These are phyloP conservation scores for Fusarium buharicum DNA, from an alignment of 2,329 filamentous ascomycete species.

Conservation along the genomic window DNA sequence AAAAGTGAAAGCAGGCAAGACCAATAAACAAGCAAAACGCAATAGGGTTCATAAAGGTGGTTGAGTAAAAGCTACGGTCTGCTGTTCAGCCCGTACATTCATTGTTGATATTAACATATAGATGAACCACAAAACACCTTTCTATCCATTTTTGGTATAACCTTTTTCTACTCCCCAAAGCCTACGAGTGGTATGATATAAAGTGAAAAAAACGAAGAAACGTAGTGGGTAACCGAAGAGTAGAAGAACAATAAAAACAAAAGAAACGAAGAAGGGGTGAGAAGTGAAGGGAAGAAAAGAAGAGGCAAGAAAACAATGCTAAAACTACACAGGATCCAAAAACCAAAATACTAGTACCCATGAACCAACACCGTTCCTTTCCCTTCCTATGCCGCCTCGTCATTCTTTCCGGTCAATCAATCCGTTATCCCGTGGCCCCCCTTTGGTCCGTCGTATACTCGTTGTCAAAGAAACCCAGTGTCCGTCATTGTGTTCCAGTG, in stretches of 20 bases:
- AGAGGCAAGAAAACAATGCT: conserved; percentile 23
- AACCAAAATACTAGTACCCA: conserved; percentile 23
- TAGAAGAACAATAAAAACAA: conserved; percentile 15
- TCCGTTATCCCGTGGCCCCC: conserved; percentile 30
- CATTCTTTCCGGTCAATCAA: conserved; percentile 20
- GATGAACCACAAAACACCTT: conserved; percentile 38
- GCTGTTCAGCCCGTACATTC: conserved; percentile 2
- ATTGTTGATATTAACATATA: conserved; percentile 17
- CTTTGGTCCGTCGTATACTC: conserved; percentile 31
- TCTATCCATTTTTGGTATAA: conserved; percentile 48
- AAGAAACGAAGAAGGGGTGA: conserved; percentile 1
- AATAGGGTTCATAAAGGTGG: background rate
- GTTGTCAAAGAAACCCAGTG: conserved; percentile 28
- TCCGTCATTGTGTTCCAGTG: conserved; percentile 20
- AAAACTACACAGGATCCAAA: conserved; percentile 36
- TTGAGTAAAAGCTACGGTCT: background rate
- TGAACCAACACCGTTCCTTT: conserved; percentile 25
- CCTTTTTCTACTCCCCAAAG: conserved; percentile 45
- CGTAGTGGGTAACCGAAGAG: conserved; percentile 29
- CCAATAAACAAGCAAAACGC: background rate
- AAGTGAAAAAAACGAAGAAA: conserved; percentile 29
- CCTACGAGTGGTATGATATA: conserved; percentile 44
- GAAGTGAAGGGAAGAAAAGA: background rate
- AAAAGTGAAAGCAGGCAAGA: background rate
- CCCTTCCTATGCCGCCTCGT: conserved; percentile 24